A percentile compares a stretch with the other conserved stretches of the same genome.
phyloP scores from a whole-genome alignment of 2,329 filamentous ascomycete species.

The Berkeleyomyces basicola region DNA sequence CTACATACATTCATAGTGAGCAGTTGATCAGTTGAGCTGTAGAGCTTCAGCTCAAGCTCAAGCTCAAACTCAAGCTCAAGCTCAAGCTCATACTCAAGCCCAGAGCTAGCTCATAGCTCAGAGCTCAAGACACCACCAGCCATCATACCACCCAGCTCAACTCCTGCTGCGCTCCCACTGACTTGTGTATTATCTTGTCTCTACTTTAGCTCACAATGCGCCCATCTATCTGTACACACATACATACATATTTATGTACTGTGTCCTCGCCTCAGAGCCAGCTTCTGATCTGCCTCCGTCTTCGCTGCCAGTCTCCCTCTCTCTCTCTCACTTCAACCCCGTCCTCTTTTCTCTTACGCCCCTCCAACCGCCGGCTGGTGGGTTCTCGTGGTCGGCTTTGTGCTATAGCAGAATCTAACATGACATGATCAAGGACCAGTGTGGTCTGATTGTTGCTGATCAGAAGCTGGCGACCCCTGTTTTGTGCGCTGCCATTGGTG shows the following conservation, averaged over 20 bases:
- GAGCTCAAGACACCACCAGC: too few relatives aligned
- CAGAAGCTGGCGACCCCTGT: conserved; percentile 6
- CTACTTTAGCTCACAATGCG: neutral
- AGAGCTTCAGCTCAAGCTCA: too few relatives aligned
- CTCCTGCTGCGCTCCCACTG: too few relatives aligned
- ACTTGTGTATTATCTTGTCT: too few relatives aligned
- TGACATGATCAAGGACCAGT: conserved; percentile 12
- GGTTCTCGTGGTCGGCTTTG: neutral
- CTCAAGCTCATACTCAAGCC: too few relatives aligned
- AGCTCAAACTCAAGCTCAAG: too few relatives aligned
- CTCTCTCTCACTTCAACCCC: neutral
- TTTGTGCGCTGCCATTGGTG: neutral
- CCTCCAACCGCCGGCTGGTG: neutral
- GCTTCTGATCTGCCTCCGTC: neutral
- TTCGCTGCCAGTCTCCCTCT: neutral
- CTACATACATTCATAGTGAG: too few relatives aligned
- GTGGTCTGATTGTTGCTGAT: conserved; percentile 14
- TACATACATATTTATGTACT: neutral
- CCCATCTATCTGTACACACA: neutral
- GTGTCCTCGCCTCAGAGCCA: neutral
- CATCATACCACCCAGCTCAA: too few relatives aligned
- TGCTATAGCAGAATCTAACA: conserved; percentile 1
- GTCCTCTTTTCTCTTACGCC: neutral
- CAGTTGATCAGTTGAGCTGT: too few relatives aligned
- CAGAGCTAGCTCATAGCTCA: too few relatives aligned